These are phyloP conservation scores for Phytophthora parvispora DNA, from an alignment of 352 stramenopile genomes.

Conservation along the genomic window DNA sequence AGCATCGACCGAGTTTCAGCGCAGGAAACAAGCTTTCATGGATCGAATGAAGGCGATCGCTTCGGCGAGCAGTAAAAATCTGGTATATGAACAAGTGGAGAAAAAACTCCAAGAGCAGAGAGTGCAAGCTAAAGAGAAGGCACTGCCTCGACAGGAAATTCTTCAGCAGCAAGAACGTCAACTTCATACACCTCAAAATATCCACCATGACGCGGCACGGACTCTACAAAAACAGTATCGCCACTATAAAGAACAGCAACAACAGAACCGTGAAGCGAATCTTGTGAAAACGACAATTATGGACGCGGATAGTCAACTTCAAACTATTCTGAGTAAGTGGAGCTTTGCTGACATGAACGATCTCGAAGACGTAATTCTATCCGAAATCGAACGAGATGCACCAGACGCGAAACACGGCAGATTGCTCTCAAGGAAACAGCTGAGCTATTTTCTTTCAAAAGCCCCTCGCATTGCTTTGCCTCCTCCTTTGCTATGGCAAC, in stretches of 20 bases:
- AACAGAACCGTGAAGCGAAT: slow-evolving; percentile 8
- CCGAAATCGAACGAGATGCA: slow-evolving; percentile 51
- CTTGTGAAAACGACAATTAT: slow-evolving; percentile 32
- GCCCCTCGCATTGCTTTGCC: slow-evolving; percentile 50
- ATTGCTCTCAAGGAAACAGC: slow-evolving; percentile 56
- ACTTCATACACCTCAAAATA: slow-evolving; percentile 41
- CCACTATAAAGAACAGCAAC: slow-evolving; percentile 43
- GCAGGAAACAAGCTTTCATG: slow-evolving; percentile 75
- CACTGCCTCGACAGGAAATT: slow-evolving; percentile 18
- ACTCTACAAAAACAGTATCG: slow-evolving; percentile 54
- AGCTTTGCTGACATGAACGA: slow-evolving; percentile 47
- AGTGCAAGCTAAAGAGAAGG: slow-evolving; percentile 13
- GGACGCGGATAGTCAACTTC: slow-evolving; percentile 45
- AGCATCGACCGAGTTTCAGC: slow-evolving; percentile 68
- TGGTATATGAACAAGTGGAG: slow-evolving; percentile 81
- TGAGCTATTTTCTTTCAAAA: slow-evolving; percentile 65
- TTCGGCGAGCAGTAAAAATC: slow-evolving; percentile 66
- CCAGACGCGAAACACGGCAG: slow-evolving; percentile 35
- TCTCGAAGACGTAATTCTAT: slow-evolving; percentile 42
- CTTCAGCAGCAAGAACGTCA: slow-evolving; percentile 35
- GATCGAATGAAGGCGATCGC: slow-evolving; percentile 84
- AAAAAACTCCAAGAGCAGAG: slow-evolving; percentile 50
- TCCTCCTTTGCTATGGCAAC: slow-evolving; percentile 42
- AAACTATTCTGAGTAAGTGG: slow-evolving; percentile 52
- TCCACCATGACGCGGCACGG: slow-evolving; percentile 57